These are phyloP conservation scores for Mimosa pudica DNA, from an alignment of 306 rosid genomes.

Conservation along the genomic window DNA sequence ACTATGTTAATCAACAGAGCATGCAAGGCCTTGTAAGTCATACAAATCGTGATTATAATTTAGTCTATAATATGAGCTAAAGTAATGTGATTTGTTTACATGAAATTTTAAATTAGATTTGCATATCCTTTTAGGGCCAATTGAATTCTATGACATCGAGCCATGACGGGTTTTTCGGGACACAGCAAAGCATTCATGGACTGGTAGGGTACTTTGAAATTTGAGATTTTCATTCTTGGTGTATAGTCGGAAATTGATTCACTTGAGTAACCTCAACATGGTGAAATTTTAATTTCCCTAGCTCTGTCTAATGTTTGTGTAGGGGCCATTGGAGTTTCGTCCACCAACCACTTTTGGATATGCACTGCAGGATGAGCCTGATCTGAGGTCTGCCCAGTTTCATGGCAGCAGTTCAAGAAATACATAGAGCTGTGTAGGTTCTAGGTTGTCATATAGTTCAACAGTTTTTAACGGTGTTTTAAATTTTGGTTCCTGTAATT, in stretches of 20 bases:
- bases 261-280: background rate
- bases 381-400: slow-evolving; percentile 7
- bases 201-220: slow-evolving; percentile 52
- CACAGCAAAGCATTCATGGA: slow-evolving; percentile 82
- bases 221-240: background rate
- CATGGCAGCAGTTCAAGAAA: slow-evolving; percentile 14
- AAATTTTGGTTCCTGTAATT: background rate
- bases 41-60: slow-evolving; percentile 25
- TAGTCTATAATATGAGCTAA: background rate
- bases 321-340: background rate
- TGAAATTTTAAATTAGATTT: slow-evolving; percentile 30
- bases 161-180: slow-evolving; percentile 63
- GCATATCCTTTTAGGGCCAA: slow-evolving; percentile 61
- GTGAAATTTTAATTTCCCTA: background rate
- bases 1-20: slow-evolving; percentile 80
- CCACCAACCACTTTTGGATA: slow-evolving; percentile 9
- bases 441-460: background rate
- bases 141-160: slow-evolving; percentile 69
- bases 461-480: background rate
- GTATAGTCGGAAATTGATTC: background rate
- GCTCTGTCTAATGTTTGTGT: background rate
- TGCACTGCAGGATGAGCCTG: slow-evolving; percentile 2
- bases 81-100: slow-evolving; percentile 26
- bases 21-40: slow-evolving; percentile 79
- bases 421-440: background rate